Conservation (phyloP, 1,284 basidiomycete species). For the Porodaedalea pini region DNA sequence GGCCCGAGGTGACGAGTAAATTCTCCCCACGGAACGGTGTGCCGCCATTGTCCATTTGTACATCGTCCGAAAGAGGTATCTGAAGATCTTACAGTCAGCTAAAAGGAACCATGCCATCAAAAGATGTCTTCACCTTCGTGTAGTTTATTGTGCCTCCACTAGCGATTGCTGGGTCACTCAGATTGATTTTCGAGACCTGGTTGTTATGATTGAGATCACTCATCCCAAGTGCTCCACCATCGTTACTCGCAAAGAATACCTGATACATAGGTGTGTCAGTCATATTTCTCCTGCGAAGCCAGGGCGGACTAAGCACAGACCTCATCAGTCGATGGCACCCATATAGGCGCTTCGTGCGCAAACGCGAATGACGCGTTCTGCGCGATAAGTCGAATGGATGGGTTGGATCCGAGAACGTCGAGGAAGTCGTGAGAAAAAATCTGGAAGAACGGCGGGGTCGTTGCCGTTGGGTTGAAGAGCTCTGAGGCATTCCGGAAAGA, state of each 20-base stretch:
- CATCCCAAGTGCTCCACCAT: slow-evolving; percentile 33
- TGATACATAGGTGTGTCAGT: slow-evolving; percentile 41
- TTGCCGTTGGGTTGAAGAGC: slow-evolving; percentile 40
- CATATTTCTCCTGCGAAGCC: slow-evolving; percentile 26
- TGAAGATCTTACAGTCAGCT: slow-evolving; percentile 10
- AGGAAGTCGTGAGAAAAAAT: slow-evolving; percentile 62
- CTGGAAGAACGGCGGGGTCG: slow-evolving; percentile 62
- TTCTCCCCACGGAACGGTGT: slow-evolving; percentile 62
- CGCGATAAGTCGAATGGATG: slow-evolving; percentile 57
- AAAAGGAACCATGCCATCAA: slow-evolving; percentile 12
- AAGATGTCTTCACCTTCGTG: slow-evolving; percentile 42
- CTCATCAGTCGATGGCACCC: slow-evolving; percentile 33
- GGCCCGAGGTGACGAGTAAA: slow-evolving; percentile 65
- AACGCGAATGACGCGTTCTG: slow-evolving; percentile 39
- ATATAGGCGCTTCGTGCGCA: slow-evolving; percentile 38
- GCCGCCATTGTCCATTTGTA: slow-evolving; percentile 75
- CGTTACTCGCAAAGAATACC: slow-evolving; percentile 39
- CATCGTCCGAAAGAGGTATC: slow-evolving; percentile 34
- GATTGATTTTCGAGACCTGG: slow-evolving; percentile 34
- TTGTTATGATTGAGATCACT: slow-evolving; percentile 43
- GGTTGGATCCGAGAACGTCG: slow-evolving; percentile 51
- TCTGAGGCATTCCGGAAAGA: slow-evolving; percentile 30
- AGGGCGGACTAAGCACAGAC: slow-evolving; percentile 39
- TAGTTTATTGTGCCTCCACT: slow-evolving; percentile 46
- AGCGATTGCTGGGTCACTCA: slow-evolving; percentile 33